Percentiles rank a stretch among this genome's conserved stretches.
These are phyloP conservation scores for Adansonia grandidieri DNA, from an alignment of 441 rosid species.

Conservation along the genomic window DNA sequence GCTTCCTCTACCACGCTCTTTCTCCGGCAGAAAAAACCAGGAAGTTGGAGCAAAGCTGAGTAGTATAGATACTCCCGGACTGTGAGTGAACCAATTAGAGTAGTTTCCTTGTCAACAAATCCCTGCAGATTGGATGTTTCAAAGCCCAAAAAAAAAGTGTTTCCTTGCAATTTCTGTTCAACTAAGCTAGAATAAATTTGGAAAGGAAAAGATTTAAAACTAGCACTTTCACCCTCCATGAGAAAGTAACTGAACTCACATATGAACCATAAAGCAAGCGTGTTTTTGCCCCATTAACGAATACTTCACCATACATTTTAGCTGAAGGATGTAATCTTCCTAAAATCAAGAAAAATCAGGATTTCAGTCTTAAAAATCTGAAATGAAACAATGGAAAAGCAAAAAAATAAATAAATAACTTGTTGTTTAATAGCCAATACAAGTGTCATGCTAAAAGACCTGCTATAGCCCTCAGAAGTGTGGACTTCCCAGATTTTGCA, in stretches of 20 bases:
- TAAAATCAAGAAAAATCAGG: constrained; percentile 39
- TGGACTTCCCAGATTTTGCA: constrained; percentile 96
- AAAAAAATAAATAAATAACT: not conserved
- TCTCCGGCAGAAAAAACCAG: constrained; percentile 91
- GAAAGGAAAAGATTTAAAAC: not conserved
- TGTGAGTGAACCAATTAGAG: constrained; percentile 87
- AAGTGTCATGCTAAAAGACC: constrained; percentile 46
- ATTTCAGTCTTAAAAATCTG: constrained; percentile 27
- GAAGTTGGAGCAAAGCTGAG: constrained; percentile 96
- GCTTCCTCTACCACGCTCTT: constrained; percentile 96
- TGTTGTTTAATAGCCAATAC: not conserved
- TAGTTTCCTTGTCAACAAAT: constrained; percentile 87
- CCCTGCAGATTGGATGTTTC: constrained; percentile 58
- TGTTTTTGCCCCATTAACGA: constrained; percentile 77
- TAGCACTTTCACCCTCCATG: not conserved
- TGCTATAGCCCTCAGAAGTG: constrained; percentile 89
- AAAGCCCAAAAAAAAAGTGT: constrained; percentile 11
- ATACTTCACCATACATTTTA: constrained; percentile 83
- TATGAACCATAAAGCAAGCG: constrained; percentile 87
- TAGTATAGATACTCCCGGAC: constrained; percentile 91
- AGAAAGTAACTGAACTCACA: constrained; percentile 56
- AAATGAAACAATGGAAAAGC: not conserved
- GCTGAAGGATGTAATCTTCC: constrained; percentile 86
- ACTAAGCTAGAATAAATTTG: not conserved
- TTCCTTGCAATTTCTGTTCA: constrained; percentile 16